Evolutionary conservation across 2,329 filamentous ascomycete genomes (phyloP), one percentile per base, ranked within the genome.

Genomic region (Colletotrichum sp.): DNA sequence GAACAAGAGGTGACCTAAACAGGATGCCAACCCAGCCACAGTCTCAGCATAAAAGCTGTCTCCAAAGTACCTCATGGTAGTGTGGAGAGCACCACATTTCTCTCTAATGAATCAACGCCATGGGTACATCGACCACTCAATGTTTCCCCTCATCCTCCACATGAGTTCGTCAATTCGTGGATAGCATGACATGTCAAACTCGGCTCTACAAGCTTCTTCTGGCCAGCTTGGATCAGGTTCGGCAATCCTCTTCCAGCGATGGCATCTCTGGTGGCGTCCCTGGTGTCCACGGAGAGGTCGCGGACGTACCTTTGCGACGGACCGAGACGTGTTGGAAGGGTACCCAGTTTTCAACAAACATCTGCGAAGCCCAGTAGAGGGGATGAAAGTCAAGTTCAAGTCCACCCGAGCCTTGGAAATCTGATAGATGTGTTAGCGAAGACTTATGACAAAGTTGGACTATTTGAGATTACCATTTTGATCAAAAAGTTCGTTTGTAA

Each of bases 321-420:
- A 6, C 39, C 18, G 18, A 48, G 18, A 48, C 18, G 39, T 4
- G 63, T 22, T 5, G 67, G 30, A 15, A 34, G 10, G 44, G 44
- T 52, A 24, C 24, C 88, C 88, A 89, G 6, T 81, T 76, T 3
- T 83, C 79, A 65, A 87, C 84, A 59, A 88, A 88, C 82, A 89
- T 86, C 69, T 88, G 87, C 9, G 85, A 84, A 12, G 88, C 82
- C 80, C 88, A 89, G 76, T 86, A 87, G 2, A 86, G 79, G 10
- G 57, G 28, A n/a, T 30, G 52, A 8, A 26, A 59, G 9, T 22
- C 28, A 10, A 30, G 7, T 36, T 63, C 59, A 24, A 52, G 44
- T 24, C 44, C 44, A 22, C 44, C 44, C 44, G 44, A 52, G 44
- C n/a, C 44, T 22, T 52, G 10, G 44, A 52, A 52, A 24, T 52